Evolutionary conservation across 495 filamentous ascomycete genomes (phyloP).

Genomic region (Cetradonia linearis): DNA sequence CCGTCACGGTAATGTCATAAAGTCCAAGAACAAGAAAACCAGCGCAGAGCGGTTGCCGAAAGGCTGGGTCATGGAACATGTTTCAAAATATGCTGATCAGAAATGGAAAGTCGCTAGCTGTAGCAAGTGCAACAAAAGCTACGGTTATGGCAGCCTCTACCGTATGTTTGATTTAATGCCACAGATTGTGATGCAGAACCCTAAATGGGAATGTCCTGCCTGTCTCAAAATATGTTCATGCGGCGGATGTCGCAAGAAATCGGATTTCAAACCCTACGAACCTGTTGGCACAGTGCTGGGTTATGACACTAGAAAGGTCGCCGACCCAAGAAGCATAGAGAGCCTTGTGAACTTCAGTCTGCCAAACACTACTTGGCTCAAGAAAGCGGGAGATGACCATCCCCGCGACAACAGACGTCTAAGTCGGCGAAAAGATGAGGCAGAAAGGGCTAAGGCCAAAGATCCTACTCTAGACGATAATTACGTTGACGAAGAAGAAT

Average conservation of each 20-base stretch:
- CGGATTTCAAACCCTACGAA: conserved; percentile 57
- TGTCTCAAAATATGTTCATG: conserved; percentile 80
- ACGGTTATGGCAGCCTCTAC: conserved; percentile 83
- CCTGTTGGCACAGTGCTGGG: conserved; percentile 77
- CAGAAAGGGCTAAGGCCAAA: conserved; percentile 37
- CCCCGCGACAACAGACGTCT: conserved; percentile 38
- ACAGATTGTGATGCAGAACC: conserved; percentile 62
- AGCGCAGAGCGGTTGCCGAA: conserved; percentile 35
- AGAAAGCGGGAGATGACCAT: conserved; percentile 40
- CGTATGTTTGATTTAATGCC: conserved; percentile 83
- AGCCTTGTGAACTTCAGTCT: conserved; percentile 72
- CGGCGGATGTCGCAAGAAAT: conserved; percentile 54
- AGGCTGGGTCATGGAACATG: conserved; percentile 55
- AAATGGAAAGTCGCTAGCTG: conserved; percentile 76
- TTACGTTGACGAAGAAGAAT: conserved; percentile 29
- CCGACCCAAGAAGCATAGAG: conserved; percentile 82
- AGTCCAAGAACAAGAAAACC: conserved; percentile 36
- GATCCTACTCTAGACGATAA: conserved; percentile 36
- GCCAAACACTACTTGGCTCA: conserved; percentile 73
- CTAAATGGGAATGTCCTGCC: conserved; percentile 76
- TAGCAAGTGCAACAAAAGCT: conserved; percentile 58
- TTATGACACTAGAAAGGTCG: conserved; percentile 77
- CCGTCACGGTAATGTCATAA: conserved; percentile 36
- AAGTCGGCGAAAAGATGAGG: conserved; percentile 40
- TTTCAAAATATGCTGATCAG: conserved; percentile 63